A percentile compares a stretch with the other conserved stretches of the same genome.
Evolutionary conservation across 768 basidiomycete genomes (phyloP).

Genomic region (Tephrocybe sp.): DNA sequence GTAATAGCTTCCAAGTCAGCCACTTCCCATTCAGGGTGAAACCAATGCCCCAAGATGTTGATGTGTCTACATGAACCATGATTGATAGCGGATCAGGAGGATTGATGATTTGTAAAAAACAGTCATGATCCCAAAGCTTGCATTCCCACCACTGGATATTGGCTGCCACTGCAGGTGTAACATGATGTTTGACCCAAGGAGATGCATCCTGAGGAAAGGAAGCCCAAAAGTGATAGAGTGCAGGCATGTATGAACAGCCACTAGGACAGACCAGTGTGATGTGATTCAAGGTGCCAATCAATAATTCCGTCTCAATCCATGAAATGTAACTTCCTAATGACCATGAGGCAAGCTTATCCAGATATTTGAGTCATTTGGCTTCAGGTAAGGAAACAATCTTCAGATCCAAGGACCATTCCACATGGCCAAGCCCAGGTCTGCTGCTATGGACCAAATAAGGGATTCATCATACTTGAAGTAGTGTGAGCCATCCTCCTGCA

Average conservation of each 20-base stretch:
- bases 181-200: slow-evolving; percentile 12
- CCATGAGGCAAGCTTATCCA: slow-evolving; percentile 23
- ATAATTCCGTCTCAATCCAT: slow-evolving; percentile 20
- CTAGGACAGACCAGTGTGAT: slow-evolving; percentile 28
- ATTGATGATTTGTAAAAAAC: slow-evolving; percentile 4
- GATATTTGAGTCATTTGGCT: slow-evolving; percentile 28
- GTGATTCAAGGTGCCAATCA: slow-evolving; percentile 37
- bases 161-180: slow-evolving; percentile 13
- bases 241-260: slow-evolving; percentile 29
- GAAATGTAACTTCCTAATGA: slow-evolving; percentile 5
- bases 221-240: too few species aligned
- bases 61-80: too few species aligned
- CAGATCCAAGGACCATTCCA: slow-evolving; percentile 28
- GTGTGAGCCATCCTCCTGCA: too few species aligned
- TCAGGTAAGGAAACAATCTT: slow-evolving; percentile 30
- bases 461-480: slow-evolving; percentile 10
- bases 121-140: neutral
- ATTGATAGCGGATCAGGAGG: too few species aligned
- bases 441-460: slow-evolving; percentile 17
- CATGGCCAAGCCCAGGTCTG: slow-evolving; percentile 24
- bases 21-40: slow-evolving; percentile 32
- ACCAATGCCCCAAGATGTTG: slow-evolving; percentile 36
- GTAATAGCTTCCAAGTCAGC: slow-evolving; percentile 38
- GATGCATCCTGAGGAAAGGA: slow-evolving; percentile 20
- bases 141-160: slow-evolving; percentile 30